Percentiles rank a stretch among this genome's conserved stretches.
Evolutionary conservation across 805 yeast genomes (phyloP).

Genomic region (Scheffersomyces ergatensis): DNA sequence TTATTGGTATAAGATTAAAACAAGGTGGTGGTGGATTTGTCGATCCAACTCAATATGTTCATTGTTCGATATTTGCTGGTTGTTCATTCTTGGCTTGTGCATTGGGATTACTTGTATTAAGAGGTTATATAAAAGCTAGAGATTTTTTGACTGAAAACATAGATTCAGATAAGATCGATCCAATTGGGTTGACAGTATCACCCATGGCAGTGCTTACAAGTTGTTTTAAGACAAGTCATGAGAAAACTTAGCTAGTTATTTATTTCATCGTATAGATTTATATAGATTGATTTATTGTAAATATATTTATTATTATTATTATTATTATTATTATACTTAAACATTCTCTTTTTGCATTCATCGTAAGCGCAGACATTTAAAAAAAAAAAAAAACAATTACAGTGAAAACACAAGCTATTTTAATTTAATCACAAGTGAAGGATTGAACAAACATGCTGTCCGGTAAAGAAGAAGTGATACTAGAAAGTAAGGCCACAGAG

Average conservation of each 20-base stretch:
- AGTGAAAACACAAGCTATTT: no score
- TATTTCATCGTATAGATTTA: no score
- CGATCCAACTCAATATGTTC: conserved; percentile 46
- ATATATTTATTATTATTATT: not conserved
- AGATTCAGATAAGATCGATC: conserved; percentile 14
- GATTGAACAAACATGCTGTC: no score
- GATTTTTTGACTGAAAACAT: conserved; percentile 20
- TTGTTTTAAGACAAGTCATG: conserved; percentile 6
- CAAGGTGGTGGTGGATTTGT: conserved; percentile 16
- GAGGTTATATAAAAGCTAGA: conserved; percentile 58
- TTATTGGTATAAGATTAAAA: conserved; percentile 56
- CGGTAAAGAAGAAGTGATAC: no score
- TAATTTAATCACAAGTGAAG: no score
- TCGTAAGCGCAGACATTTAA: no score
- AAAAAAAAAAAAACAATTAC: no score
- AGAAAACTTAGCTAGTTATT: conserved; percentile 1
- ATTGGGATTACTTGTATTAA: conserved; percentile 36
- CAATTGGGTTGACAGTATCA: conserved; percentile 8
- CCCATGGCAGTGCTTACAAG: conserved; percentile 3
- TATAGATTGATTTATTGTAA: not conserved
- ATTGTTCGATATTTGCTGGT: conserved; percentile 62
- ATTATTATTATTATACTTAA: no score
- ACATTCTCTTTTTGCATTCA: not conserved
- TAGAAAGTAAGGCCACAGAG: no score
- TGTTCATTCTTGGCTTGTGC: conserved; percentile 49